These are phyloP conservation scores for Astrephomene gubernaculifera DNA, from an alignment of 139 green algal genomes.

Conservation along the genomic window DNA sequence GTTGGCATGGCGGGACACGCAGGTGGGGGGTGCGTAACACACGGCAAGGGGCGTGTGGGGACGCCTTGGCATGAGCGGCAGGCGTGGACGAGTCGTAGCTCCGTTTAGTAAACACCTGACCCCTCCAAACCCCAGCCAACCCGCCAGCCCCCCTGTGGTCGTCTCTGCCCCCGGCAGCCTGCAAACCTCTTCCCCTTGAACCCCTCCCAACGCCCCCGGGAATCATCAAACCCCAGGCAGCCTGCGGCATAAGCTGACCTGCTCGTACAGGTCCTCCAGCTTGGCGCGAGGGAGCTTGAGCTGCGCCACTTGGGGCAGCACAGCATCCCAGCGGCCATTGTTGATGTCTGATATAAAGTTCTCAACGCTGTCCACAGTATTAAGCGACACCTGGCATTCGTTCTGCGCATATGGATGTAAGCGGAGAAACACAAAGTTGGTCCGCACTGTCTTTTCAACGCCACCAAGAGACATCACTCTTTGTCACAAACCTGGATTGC, in stretches of 20 bases:
- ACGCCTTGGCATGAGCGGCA: no score
- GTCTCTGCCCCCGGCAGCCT: no score
- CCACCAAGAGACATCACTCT: neutral
- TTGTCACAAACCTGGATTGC: conserved; percentile 78
- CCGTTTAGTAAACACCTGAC: no score
- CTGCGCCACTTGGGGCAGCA: conserved; percentile 87
- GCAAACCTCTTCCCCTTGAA: no score
- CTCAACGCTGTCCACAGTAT: conserved; percentile 95
- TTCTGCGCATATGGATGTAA: conserved; percentile 66
- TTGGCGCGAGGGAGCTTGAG: conserved; percentile 91
- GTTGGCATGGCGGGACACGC: neutral
- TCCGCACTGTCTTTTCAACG: neutral
- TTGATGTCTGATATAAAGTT: conserved; percentile 92
- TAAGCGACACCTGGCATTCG: conserved; percentile 95
- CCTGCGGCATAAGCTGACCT: no score
- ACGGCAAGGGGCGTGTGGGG: no score
- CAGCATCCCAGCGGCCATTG: conserved; percentile 89
- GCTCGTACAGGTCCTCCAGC: conserved; percentile 96
- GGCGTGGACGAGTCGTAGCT: no score
- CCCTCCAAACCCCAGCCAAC: no score
- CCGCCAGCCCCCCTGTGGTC: no score
- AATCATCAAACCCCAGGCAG: no score
- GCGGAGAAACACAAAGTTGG: neutral
- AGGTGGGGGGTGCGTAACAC: neutral
- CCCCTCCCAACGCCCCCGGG: no score